Percentiles rank a stretch among this genome's conserved stretches.
These are phyloP conservation scores for Colletotrichum neosansevieriae DNA, from an alignment of 2,329 filamentous ascomycete species.

Conservation along the genomic window DNA sequence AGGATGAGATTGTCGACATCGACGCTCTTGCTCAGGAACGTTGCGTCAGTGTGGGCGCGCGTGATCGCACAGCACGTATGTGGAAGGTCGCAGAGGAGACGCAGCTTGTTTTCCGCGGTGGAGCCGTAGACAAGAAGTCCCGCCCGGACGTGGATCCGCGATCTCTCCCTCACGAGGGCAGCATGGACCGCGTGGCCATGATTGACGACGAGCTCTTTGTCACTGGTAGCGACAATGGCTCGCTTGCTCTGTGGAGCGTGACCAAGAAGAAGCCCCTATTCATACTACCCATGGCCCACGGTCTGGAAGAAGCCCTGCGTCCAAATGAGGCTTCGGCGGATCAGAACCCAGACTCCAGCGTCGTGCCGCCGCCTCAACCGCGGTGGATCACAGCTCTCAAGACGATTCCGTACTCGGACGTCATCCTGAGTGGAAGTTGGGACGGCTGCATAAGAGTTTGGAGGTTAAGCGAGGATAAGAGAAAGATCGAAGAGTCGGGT, in stretches of 20 bases:
- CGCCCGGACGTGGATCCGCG: slow-evolving; percentile 57
- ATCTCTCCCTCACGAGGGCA: slow-evolving; percentile 79
- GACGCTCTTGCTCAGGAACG: slow-evolving; percentile 87
- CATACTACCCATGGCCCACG: slow-evolving; percentile 84
- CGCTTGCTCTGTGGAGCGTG: slow-evolving; percentile 86
- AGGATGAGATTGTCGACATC: slow-evolving; percentile 88
- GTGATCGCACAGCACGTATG: slow-evolving; percentile 89
- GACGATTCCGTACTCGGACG: slow-evolving; percentile 89
- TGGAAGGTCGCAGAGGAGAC: slow-evolving; percentile 98
- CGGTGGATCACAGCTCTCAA: slow-evolving; percentile 91
- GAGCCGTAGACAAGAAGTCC: slow-evolving; percentile 65
- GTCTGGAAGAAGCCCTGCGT: slow-evolving; percentile 78
- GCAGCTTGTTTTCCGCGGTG: slow-evolving; percentile 93
- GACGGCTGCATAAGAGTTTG: slow-evolving; percentile 89
- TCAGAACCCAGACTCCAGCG: slow-evolving; percentile 68
- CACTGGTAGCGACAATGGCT: slow-evolving; percentile 92
- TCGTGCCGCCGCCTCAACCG: slow-evolving; percentile 74
- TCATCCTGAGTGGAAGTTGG: slow-evolving; percentile 94
- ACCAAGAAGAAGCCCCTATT: slow-evolving; percentile 95
- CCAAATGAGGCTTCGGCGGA: slow-evolving; percentile 82
- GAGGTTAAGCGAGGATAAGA: slow-evolving; percentile 86
- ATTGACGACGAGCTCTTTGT: slow-evolving; percentile 91
- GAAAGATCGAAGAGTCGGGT: slow-evolving; percentile 79
- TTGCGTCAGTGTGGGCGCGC: slow-evolving; percentile 89
- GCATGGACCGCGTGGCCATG: slow-evolving; percentile 91